These are phyloP conservation scores for Bacterosira constricta DNA, from an alignment of 108 stramenopile genomes.

Conservation along the genomic window DNA sequence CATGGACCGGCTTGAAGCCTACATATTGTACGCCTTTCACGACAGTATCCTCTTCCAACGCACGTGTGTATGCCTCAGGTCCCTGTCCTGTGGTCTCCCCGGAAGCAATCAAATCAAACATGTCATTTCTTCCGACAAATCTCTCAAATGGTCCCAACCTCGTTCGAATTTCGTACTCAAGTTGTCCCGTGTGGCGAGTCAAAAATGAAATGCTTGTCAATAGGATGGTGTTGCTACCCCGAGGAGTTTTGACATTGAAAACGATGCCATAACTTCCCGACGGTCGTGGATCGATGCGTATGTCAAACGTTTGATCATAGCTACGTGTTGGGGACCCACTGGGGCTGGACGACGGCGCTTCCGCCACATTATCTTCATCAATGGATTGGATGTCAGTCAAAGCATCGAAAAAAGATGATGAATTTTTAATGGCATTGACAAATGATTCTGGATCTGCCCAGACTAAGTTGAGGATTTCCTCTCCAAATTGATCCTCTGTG, in stretches of 20 bases:
- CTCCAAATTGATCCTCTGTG: not conserved
- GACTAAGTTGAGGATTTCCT: not conserved
- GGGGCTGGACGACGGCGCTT: constrained; percentile 8
- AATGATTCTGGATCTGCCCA: not conserved
- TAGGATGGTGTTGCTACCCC: not conserved
- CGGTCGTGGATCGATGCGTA: constrained; percentile 6
- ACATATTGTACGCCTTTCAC: not conserved
- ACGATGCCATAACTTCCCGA: constrained; percentile 21
- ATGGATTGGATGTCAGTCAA: not conserved
- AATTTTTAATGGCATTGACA: not conserved
- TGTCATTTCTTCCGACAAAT: not conserved
- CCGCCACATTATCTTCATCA: not conserved
- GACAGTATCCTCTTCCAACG: not conserved
- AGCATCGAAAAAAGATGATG: constrained; percentile 4
- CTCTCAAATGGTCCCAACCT: not conserved
- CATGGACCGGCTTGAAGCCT: constrained; percentile 22
- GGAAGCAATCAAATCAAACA: constrained; percentile 25
- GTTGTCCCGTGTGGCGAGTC: not conserved
- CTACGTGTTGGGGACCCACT: constrained; percentile 16
- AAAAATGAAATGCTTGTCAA: constrained; percentile 12
- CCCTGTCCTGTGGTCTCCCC: constrained; percentile 12
- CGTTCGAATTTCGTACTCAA: constrained; percentile 23
- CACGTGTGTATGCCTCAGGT: not conserved
- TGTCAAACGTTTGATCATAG: constrained; percentile 6
- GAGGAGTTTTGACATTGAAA: constrained; percentile 8